Conservation (phyloP, 345 rosid species). For the Rubroshorea leprosula region DNA sequence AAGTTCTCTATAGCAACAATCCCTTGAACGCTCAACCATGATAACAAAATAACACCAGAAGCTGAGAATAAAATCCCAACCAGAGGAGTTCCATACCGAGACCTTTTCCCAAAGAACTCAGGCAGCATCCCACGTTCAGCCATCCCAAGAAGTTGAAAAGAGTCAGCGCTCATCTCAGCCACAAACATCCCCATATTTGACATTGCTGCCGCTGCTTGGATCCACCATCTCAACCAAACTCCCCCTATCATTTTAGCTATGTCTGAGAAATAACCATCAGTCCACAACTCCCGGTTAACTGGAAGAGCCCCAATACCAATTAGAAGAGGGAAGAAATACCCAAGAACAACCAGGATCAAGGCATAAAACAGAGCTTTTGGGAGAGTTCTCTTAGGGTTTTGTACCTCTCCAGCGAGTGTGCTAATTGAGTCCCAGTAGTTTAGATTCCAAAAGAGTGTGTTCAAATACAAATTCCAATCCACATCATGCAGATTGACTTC, state of each 20-base stretch:
- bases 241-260: conserved; percentile 61
- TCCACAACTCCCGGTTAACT: conserved; percentile 53
- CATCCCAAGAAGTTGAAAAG: conserved; percentile 81
- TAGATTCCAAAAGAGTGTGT: conserved; percentile 71
- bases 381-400: conserved; percentile 57
- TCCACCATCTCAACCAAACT: conserved; percentile 71
- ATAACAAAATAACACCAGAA: conserved; percentile 57
- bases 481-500: conserved; percentile 41
- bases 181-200: conserved; percentile 75
- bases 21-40: conserved; percentile 73
- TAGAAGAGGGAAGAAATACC: conserved; percentile 60
- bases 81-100: conserved; percentile 58
- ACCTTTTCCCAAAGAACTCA: conserved; percentile 52
- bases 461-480: conserved; percentile 62
- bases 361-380: conserved; percentile 66
- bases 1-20: conserved; percentile 67
- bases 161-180: conserved; percentile 79
- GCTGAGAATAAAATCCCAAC: conserved; percentile 63
- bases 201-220: conserved; percentile 67
- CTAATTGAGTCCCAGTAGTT: conserved; percentile 83
- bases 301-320: conserved; percentile 66
- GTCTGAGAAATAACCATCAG: conserved; percentile 68
- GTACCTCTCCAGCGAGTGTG: conserved; percentile 68
- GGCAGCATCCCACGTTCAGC: conserved; percentile 77
- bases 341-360: conserved; percentile 49